These are phyloP conservation scores for Candida chauliodis DNA, from an alignment of 805 yeast species.

Conservation along the genomic window DNA sequence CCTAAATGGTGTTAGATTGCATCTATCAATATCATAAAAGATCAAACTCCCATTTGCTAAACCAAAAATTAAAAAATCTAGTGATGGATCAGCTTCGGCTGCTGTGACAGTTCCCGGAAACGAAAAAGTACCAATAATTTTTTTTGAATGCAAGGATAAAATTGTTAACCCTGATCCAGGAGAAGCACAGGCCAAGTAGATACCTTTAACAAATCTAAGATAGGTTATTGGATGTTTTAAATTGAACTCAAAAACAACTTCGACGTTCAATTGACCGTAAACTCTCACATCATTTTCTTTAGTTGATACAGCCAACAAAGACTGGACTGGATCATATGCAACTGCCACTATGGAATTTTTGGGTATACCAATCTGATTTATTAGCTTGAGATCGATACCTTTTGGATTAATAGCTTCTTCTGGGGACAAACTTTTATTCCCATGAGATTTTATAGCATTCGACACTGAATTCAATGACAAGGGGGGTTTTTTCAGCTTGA, in stretches of 20 bases:
- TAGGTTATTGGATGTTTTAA: slow-evolving; percentile 48
- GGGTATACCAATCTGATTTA: slow-evolving; percentile 36
- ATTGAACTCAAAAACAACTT: slow-evolving; percentile 56
- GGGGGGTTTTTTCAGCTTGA: slow-evolving; percentile 40
- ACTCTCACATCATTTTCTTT: slow-evolving; percentile 67
- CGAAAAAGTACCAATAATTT: slow-evolving; percentile 55
- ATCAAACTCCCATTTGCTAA: slow-evolving; percentile 68
- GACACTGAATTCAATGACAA: slow-evolving; percentile 39
- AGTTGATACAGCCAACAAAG: slow-evolving; percentile 79
- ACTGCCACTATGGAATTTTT: slow-evolving; percentile 61
- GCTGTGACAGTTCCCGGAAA: slow-evolving; percentile 68
- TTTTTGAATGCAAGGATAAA: slow-evolving; percentile 63
- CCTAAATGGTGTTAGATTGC: slow-evolving; percentile 58
- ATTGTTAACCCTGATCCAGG: slow-evolving; percentile 63
- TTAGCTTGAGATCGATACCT: slow-evolving; percentile 22
- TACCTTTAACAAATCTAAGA: slow-evolving; percentile 71
- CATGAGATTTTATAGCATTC: slow-evolving; percentile 36
- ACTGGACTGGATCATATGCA: slow-evolving; percentile 87
- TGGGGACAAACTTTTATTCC: slow-evolving; percentile 28
- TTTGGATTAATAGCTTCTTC: slow-evolving; percentile 25
- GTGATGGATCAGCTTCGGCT: slow-evolving; percentile 75
- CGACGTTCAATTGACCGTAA: slow-evolving; percentile 80
- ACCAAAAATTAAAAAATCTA: slow-evolving; percentile 86
- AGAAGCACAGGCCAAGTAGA: slow-evolving; percentile 67
- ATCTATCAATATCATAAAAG: slow-evolving; percentile 80